These are phyloP conservation scores for Wallacemonas rigidus DNA, from an alignment of 208 protist genomes.

Conservation along the genomic window DNA sequence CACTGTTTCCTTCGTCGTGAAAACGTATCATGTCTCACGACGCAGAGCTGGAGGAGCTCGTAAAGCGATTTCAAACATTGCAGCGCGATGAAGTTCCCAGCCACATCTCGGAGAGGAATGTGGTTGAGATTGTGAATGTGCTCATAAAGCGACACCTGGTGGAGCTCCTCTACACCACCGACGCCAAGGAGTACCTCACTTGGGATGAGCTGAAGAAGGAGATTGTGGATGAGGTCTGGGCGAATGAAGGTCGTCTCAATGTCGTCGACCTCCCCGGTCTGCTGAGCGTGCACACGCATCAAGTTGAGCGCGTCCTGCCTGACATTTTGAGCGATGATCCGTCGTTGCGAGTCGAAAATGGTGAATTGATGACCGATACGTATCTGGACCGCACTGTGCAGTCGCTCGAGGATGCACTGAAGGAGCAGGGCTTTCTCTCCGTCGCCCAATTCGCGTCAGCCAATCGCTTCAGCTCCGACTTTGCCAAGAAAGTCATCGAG, in stretches of 20 bases:
- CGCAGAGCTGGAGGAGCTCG: conserved; percentile 60
- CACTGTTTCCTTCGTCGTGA: too few species aligned
- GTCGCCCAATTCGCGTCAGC: conserved; percentile 60
- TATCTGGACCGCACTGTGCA: conserved; percentile 61
- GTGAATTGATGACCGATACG: conserved; percentile 69
- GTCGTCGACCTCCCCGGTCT: conserved; percentile 69
- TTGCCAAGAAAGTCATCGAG: conserved; percentile 51
- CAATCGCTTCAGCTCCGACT: conserved; percentile 66
- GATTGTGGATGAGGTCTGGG: conserved; percentile 73
- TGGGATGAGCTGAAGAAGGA: conserved; percentile 80
- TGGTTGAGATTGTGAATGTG: conserved; percentile 79
- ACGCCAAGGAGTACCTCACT: conserved; percentile 85
- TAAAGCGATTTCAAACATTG: conserved; percentile 70
- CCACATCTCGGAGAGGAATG: conserved; percentile 81
- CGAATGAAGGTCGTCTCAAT: conserved; percentile 74
- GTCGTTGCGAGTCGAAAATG: conserved; percentile 47
- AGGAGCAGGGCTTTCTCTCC: conserved; percentile 65
- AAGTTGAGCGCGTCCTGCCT: conserved; percentile 73
- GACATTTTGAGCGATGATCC: conserved; percentile 57
- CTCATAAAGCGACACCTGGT: conserved; percentile 67
- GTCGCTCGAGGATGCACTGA: conserved; percentile 50
- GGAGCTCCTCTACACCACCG: conserved; percentile 76
- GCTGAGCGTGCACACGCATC: conserved; percentile 67
- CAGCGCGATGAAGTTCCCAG: conserved; percentile 62
- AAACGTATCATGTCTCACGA: conserved; percentile 23